These are phyloP conservation scores for Cercospora sp. DNA, from an alignment of 2,329 filamentous ascomycete genomes.

Conservation along the genomic window DNA sequence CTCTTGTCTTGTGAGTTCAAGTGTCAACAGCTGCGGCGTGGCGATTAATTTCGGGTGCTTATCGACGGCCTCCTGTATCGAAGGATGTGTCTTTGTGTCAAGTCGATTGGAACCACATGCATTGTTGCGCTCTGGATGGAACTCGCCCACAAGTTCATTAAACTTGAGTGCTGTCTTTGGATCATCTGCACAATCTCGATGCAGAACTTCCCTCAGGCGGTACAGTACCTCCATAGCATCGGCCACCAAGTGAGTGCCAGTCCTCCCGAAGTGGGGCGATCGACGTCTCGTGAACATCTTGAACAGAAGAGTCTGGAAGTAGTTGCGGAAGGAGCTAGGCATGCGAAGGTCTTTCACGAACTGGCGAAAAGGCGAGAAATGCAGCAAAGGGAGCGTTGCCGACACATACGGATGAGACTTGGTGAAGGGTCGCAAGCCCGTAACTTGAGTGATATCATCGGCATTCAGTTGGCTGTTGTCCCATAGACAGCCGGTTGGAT, in stretches of 20 bases:
- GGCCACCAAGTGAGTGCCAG: conserved; percentile 6
- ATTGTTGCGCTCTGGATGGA: conserved; percentile 23
- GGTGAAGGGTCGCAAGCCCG: conserved; percentile 55
- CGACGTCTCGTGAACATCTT: conserved; percentile 34
- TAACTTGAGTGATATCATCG: conserved; percentile 52
- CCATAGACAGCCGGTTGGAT: conserved; percentile 62
- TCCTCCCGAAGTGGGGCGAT: conserved; percentile 23
- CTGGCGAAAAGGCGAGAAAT: conserved; percentile 60
- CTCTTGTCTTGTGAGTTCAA: conserved; percentile 59
- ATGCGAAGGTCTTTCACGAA: conserved; percentile 51
- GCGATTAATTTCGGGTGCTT: conserved; percentile 29
- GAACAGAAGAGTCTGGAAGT: conserved; percentile 30
- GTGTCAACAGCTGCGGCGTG: conserved; percentile 39
- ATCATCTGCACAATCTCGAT: conserved; percentile 9
- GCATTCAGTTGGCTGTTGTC: conserved; percentile 47
- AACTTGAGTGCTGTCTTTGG: conserved; percentile 18
- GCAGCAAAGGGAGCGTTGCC: conserved; percentile 58
- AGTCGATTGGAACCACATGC: conserved; percentile 32
- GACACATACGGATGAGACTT: conserved; percentile 43
- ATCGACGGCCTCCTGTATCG: conserved; percentile 46
- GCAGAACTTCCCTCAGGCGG: conserved; percentile 16
- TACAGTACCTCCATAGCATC: conserved; percentile 33
- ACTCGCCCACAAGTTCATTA: conserved; percentile 30
- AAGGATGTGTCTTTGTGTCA: conserved; percentile 36
- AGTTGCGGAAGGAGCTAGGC: conserved; percentile 8